These are phyloP conservation scores for Sporisorium reilianum DNA, from an alignment of 1,284 basidiomycete species.

Conservation along the genomic window DNA sequence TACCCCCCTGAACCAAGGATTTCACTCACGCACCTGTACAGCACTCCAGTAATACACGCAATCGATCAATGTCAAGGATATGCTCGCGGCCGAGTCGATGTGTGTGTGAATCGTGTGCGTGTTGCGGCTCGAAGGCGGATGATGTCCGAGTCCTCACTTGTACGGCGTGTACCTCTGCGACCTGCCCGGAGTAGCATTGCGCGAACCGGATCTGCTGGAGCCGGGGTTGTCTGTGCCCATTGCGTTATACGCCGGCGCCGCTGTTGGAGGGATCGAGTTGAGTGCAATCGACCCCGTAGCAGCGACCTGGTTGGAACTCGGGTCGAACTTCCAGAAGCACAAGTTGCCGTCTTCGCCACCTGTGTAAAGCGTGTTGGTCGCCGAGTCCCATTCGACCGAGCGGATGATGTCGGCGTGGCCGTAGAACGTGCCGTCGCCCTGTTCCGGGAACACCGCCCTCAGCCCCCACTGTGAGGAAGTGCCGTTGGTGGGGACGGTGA, in stretches of 20 bases:
- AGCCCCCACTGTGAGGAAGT: conserved; percentile 22
- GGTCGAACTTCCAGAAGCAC: conserved; percentile 51
- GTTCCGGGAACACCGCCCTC: conserved; percentile 43
- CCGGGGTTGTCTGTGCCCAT: conserved; percentile 1
- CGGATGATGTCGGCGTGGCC: conserved; percentile 62
- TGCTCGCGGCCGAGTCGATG: too few species aligned
- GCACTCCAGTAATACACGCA: conserved; percentile 7
- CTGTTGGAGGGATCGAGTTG: conserved; percentile 5
- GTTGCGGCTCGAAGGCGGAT: neutral
- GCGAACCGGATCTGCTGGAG: conserved; percentile 23
- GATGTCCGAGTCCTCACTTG: conserved; percentile 18
- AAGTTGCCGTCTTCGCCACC: conserved; percentile 62
- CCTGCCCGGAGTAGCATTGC: conserved; percentile 23
- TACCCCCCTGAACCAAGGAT: conserved; percentile 10
- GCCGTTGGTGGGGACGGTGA: conserved; percentile 23
- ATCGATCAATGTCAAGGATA: conserved; percentile 5
- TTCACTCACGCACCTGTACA: neutral
- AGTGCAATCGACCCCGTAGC: conserved; percentile 12
- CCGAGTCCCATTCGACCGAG: conserved; percentile 45
- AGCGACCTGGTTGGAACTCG: neutral
- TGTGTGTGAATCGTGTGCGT: too few species aligned
- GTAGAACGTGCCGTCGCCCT: conserved; percentile 33
- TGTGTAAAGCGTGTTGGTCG: conserved; percentile 44
- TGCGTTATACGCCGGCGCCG: neutral
- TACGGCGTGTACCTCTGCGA: conserved; percentile 44